Percentiles rank a stretch among this genome's conserved stretches.
Conservation (phyloP, 805 yeast species). For the Komagataella phaffii region DNA sequence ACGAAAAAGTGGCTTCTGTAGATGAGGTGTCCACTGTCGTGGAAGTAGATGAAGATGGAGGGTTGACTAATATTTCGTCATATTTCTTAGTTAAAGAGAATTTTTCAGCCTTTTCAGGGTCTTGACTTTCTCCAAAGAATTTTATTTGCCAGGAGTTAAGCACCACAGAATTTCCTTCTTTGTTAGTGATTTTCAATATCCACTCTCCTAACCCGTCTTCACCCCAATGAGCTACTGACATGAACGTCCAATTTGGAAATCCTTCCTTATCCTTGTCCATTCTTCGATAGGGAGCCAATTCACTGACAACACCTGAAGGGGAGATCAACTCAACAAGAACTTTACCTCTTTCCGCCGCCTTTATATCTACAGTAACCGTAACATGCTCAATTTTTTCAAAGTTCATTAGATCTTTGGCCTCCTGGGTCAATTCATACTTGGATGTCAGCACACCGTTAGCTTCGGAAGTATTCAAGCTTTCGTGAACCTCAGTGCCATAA, state of each 20-base stretch:
- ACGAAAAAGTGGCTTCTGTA: slow-evolving; percentile 3
- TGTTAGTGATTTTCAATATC: slow-evolving; percentile 53
- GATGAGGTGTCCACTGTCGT: slow-evolving; percentile 3
- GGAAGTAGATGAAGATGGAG: slow-evolving; percentile 6
- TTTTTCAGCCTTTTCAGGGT: slow-evolving; percentile 45
- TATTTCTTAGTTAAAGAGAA: slow-evolving; percentile 39
- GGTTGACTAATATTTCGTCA: slow-evolving; percentile 3
- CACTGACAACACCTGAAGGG: slow-evolving; percentile 64
- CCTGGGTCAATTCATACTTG: slow-evolving; percentile 29
- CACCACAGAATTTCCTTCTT: slow-evolving; percentile 21
- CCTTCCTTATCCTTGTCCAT: slow-evolving; percentile 46
- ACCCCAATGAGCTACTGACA: slow-evolving; percentile 99
- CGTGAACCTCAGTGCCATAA: slow-evolving; percentile 27
- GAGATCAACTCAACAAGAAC: slow-evolving; percentile 53
- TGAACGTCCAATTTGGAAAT: slow-evolving; percentile 76
- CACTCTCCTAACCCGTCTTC: slow-evolving; percentile 71
- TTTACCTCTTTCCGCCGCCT: slow-evolving; percentile 53
- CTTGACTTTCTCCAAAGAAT: slow-evolving; percentile 70
- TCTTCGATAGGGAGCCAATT: slow-evolving; percentile 55
- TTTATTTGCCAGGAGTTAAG: slow-evolving; percentile 65
- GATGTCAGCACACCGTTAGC: slow-evolving; percentile 16
- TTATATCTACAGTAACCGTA: slow-evolving; percentile 64
- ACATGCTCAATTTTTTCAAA: slow-evolving; percentile 75
- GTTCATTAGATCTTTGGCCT: slow-evolving; percentile 39
- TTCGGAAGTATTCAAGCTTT: slow-evolving; percentile 16